phyloP scores from a whole-genome alignment of 371 early-diverging fungal species.

The Rhizopus microsporus region DNA sequence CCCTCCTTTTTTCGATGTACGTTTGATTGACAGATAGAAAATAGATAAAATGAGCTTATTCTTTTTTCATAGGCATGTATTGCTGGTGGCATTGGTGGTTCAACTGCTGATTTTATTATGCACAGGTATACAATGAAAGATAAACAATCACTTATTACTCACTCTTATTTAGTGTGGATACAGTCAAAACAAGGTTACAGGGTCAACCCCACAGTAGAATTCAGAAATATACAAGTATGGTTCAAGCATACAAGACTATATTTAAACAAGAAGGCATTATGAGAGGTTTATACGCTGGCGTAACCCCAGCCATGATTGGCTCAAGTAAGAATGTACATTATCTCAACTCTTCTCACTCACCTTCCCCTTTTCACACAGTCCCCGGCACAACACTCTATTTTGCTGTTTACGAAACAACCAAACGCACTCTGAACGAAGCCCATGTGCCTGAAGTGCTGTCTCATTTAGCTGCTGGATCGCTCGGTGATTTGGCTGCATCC shows the following conservation, averaged over 20 bases:
- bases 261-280: constrained; percentile 69
- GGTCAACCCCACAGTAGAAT: constrained; percentile 61
- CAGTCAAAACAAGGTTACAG: constrained; percentile 78
- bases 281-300: constrained; percentile 74
- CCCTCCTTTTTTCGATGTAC: constrained; percentile 54
- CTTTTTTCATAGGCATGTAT: constrained; percentile 52
- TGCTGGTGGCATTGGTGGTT: constrained; percentile 74
- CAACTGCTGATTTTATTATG: constrained; percentile 71
- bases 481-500: constrained; percentile 77
- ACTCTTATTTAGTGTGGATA: constrained; percentile 59
- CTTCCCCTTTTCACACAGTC: constrained; percentile 35
- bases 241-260: constrained; percentile 66
- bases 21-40: not conserved
- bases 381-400: constrained; percentile 75
- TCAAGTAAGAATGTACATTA: constrained; percentile 50
- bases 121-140: constrained; percentile 56
- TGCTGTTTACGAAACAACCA: constrained; percentile 73
- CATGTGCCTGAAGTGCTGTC: constrained; percentile 61
- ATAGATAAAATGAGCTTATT: not conserved
- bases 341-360: not conserved
- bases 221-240: constrained; percentile 64
- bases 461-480: constrained; percentile 72
- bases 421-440: constrained; percentile 59
- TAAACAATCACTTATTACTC: not conserved
- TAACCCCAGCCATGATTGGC: constrained; percentile 74